Evolutionary conservation across 2,329 filamentous ascomycete genomes (phyloP).

Genomic region (Ceratocystis lukuohia): DNA sequence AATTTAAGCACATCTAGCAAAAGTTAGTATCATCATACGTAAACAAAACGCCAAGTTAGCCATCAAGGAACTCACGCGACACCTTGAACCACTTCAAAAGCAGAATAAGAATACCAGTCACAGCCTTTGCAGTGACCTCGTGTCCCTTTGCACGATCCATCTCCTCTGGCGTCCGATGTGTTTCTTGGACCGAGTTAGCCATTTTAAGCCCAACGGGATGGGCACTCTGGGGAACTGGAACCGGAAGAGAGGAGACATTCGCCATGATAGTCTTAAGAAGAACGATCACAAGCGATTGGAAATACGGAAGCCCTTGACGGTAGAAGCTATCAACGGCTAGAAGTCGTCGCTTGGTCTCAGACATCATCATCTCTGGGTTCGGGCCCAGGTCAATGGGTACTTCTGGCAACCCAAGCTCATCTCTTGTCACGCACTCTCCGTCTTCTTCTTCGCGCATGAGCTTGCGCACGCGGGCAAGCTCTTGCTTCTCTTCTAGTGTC

Average conservation of each 20-base stretch:
- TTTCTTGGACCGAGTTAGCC: constrained; percentile 29
- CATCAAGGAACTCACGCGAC: constrained; percentile 54
- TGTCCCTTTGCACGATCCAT: constrained; percentile 67
- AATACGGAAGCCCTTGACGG: constrained; percentile 65
- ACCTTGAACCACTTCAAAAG: constrained; percentile 92
- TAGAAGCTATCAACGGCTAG: constrained; percentile 72
- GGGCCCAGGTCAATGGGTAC: constrained; percentile 33
- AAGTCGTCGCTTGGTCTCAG: constrained; percentile 50
- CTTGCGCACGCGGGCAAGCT: constrained; percentile 32
- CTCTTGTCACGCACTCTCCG: constrained; percentile 23
- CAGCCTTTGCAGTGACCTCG: constrained; percentile 81
- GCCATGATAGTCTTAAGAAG: constrained; percentile 76
- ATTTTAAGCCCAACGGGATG: constrained; percentile 17
- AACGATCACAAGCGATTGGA: constrained; percentile 89
- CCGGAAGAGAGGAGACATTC: constrained; percentile 64
- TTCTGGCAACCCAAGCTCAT: constrained; percentile 21
- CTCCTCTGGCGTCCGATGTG: constrained; percentile 47
- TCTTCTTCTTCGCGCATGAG: constrained; percentile 28
- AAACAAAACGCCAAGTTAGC: neutral
- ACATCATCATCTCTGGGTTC: constrained; percentile 33
- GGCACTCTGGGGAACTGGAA: constrained; percentile 17
- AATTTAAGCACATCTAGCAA: constrained; percentile 69
- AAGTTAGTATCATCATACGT: constrained; percentile 20
- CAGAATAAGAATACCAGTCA: constrained; percentile 78
- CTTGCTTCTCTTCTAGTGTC: constrained; percentile 30